Base-by-base conservation (phyloP, 2,329 filamentous ascomycete genomes). In the Fusarium robinianum region DNA sequence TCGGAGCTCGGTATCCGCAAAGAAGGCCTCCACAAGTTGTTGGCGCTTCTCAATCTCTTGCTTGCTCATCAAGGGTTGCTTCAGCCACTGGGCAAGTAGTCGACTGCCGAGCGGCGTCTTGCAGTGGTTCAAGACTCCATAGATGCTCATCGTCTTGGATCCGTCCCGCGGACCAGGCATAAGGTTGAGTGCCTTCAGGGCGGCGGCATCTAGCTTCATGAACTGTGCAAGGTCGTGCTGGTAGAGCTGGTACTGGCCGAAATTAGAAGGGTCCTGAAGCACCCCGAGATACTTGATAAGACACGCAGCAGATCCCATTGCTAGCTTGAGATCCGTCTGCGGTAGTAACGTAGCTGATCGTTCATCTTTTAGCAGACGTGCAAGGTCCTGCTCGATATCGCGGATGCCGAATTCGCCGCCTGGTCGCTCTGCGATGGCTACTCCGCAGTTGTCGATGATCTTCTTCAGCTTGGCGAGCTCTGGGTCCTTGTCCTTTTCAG, bases 141-240 rank as follows among this genome's bases (percentile, higher is more conserved):
- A 99, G 38, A 99, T 68, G 64, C 91, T 97, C 94, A 99, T 99
- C 1, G 83, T 95, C 73, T 96, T 97, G n/a, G 90, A 81, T 2
- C 94, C 94, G 63, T 99, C 94, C 54, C 90, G 84, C 0, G 89
- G 89, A 5, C 94, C 92, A 5, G 94, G 95, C 91, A 99, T 97
- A 24, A 99, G 79, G 61, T 99, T 99, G 40, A 99, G 78, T 1
- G 94, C 94, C 62, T 95, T 92, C 29, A 99, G 74, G 1, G 94
- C 94, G 1, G 94, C 90, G 1, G 95, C 90, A 68, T 99, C 94
- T 5, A 99, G 78, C 70, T 96, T 99, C 94, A 99, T 99, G 67
- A 90, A 99, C 62, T 99, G 91, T 2, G 91, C 86, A 30, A 99
- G 73, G 64, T 99, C 94, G 68, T 99, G 94, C 69, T 99, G 94